Evolutionary conservation across 177 flowering plant genomes (phyloP), one percentile per base, ranked within the genome.

Genomic region (Vitis hybrid): DNA sequence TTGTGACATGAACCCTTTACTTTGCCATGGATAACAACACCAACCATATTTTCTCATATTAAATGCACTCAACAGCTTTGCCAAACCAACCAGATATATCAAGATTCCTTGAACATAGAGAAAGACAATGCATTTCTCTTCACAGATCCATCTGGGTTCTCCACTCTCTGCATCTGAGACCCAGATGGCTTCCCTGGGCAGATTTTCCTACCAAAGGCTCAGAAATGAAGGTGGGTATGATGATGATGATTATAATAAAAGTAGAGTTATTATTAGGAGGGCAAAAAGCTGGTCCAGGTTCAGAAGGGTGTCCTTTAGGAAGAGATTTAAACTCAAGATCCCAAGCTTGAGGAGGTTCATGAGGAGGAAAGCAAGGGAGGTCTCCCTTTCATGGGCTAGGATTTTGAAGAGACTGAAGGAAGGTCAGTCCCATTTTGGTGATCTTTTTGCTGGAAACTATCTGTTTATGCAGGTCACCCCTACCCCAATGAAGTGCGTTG

Each of bases 401-500:
- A 74, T 88, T 9, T 2, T 79, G 74, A 82, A 75, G 80, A 88
- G 92, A 69, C 70, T 88, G 68, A 87, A 68, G 77, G 88, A 88
- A 24, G 72, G 87, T 59, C 80, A 80, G 60, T 51, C 80, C 11
- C 86, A 88, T 72, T 79, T 85, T 56, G 91, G 87, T 11, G 92
- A 87, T 65, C 76, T 88, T 11, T 88, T 88, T 76, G 89, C 88
- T 74, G 91, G 90, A 40, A 88, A 87, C 60, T 88, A 87, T 70
- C 58, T 88, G 69, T 82, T 88, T 72, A 48, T 85, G 80, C 91
- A 86, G 76, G 83, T 86, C 46, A 80, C 66, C 70, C 91, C 91
- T 40, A 64, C 76, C 6, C 73, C 85, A 2, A 40, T 82, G 65
- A 78, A 80, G 72, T 64, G 6, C 67, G 8, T 64, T 68, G 61